Evolutionary conservation across 108 stramenopile genomes (phyloP), one percentile per base, ranked within the genome.

Genomic region (Cyclotella baltica): DNA sequence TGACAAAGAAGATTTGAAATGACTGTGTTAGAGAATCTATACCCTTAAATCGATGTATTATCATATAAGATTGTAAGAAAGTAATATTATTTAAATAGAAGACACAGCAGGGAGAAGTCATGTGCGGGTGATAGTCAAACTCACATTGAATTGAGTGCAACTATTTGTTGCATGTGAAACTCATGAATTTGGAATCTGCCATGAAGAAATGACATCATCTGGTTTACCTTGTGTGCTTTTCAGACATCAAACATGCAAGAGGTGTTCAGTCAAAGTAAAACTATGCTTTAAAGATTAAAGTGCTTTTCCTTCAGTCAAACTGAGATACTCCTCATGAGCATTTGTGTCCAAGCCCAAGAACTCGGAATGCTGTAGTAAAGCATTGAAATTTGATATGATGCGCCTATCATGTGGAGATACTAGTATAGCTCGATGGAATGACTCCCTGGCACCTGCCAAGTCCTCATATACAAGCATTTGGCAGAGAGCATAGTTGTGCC

Each of bases 401-500:
- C 81, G 67, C 66, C 56, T 83, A 30, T 86, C 78, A 36, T 79
- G 58, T 36, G 81, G 81, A 1, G 72, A 62, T 18, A 28, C 46
- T 27, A 55, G 37, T 35, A 86, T 73, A 15, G 85, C 85, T 38
- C 67, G 64, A 31, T 62, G 33, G 66, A 83, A 83, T 22, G 77
- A 73, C 30, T 62, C 59, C 59, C 70, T 71, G 46, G 85, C 77
- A 55, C 72, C 50, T n/a, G 37, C 46, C 23, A 79, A 55, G 33
- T 86, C 76, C 16, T 57, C 28, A 52, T 75, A 73, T 0, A 86
- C 81, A 48, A 86, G 77, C 85, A 83, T 82, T 58, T 73, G 81
- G 22, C 81, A 86, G 2, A 86, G 58, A 5, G 85, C 85, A 58
- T 79, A 83, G 59, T 82, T 83, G 31, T 86, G 85, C 72, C 77